Conservation (phyloP, 2,329 filamentous ascomycete species). For the Lasiodiplodia hormozganensis region DNA sequence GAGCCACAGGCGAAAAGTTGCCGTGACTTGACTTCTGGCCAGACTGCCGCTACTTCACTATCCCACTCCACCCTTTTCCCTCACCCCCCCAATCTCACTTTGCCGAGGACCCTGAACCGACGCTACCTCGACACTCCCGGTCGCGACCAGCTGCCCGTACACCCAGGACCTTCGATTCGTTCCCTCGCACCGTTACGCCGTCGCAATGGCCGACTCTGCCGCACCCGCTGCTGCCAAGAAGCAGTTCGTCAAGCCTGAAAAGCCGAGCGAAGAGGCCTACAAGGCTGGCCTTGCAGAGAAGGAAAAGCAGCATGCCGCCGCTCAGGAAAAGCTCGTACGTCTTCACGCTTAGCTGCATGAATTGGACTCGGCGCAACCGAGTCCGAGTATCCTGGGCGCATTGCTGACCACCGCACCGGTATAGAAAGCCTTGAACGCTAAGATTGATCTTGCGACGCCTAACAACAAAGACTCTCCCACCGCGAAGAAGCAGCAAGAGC, state of each 20-base stretch:
- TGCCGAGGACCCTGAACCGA: neutral
- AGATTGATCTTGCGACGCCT: constrained; percentile 82
- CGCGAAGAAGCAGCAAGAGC: constrained; percentile 83
- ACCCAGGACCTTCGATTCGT: neutral
- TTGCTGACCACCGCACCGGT: constrained; percentile 32
- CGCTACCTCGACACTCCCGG: constrained; percentile 1
- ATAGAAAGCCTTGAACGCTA: constrained; percentile 85
- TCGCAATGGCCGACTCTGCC: constrained; percentile 38
- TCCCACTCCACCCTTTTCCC: constrained; percentile 21
- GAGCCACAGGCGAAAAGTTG: constrained; percentile 27
- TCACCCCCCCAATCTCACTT: neutral
- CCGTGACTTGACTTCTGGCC: constrained; percentile 27
- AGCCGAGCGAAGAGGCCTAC: constrained; percentile 86
- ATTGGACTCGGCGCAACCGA: neutral
- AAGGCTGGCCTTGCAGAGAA: constrained; percentile 79
- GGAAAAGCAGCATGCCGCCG: constrained; percentile 83
- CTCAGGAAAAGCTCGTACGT: constrained; percentile 72
- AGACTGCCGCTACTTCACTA: constrained; percentile 17
- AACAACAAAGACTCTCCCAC: constrained; percentile 82
- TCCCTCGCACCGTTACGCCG: neutral
- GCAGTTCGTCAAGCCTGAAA: constrained; percentile 68
- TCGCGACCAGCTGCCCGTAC: neutral
- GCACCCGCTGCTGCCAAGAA: constrained; percentile 20
- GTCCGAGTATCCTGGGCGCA: neutral
- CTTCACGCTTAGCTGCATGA: constrained; percentile 14